Base-by-base conservation (phyloP, 2,329 filamentous ascomycete species). In the Trichophyton benhamiae region DNA sequence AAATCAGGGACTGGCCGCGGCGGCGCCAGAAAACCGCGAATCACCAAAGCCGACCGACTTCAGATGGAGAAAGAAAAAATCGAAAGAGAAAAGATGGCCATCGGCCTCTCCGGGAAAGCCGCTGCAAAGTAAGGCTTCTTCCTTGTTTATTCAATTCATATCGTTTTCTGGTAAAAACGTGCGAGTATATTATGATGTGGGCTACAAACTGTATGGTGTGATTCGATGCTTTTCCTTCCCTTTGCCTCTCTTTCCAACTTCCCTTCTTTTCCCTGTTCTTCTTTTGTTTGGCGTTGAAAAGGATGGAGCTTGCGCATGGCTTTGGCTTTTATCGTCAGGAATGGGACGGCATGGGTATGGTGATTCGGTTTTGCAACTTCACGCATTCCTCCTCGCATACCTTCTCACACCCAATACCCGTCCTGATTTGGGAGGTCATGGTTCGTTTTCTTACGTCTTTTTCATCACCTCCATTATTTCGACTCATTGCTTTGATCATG, bases 41-140 rank as follows among this genome's bases (percentile, higher is more conserved):
- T 66, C 33, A 66, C 65, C 5, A 66, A 66, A 58, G 65, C 65
- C 4, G 61, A 63, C n/a, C 41, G 58, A 17, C 58, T 58, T 30
- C 42, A 57, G 46, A 65, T 63, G 63, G 61, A 65, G 57, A 65
- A 63, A 52, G 65, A 66, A 57, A 65, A 65, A 41, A 22, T 55
- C n/a, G 63, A 66, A 46, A 52, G 65, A 42, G 63, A 66, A 55
- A 65, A 63, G 57, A 27, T 63, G 46, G 65, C 55, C 5, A 46
- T 58, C 48, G 65, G 61, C 65, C 58, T 58, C 41, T 58, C 55
- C 27, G 55, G 20, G 36, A 58, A 58, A 20, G n/a, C 55, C 3
- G 49, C 49, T 36, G 25, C 49, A 15, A 55, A 55, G 49, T 55
- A 55, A 11, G 49, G 15, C n/a, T 13, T 55, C 25, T 36, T 33